Evolutionary conservation across 495 filamentous ascomycete species (phyloP).

Genomic region (Aspergillus diversus): DNA sequence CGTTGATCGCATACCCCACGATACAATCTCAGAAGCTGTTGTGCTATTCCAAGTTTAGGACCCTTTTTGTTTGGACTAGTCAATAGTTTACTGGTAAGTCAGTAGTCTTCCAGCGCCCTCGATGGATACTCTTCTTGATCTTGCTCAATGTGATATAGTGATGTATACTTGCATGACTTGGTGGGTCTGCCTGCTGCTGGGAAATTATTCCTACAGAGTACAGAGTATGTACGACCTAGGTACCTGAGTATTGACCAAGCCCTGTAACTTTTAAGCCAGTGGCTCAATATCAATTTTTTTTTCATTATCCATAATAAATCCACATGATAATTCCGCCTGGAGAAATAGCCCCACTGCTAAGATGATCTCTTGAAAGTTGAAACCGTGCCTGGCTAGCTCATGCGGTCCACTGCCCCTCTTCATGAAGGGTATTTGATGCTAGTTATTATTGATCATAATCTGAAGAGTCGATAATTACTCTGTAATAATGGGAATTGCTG

Average conservation of each 20-base stretch:
- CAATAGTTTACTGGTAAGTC: not conserved
- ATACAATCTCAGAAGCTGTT: not conserved
- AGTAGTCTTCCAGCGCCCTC: too few species aligned
- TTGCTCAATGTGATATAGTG: not conserved
- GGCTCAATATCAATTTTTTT: too few species aligned
- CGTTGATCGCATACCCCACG: not conserved
- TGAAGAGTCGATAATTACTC: not conserved
- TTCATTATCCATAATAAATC: not conserved
- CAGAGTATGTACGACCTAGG: too few species aligned
- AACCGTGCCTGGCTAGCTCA: conserved; percentile 10
- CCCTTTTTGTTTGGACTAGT: not conserved
- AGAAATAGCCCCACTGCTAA: conserved; percentile 5
- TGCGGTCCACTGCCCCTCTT: conserved; percentile 2
- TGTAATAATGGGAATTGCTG: not conserved
- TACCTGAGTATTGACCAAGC: not conserved
- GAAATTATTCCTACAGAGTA: conserved; percentile 3
- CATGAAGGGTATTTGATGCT: not conserved
- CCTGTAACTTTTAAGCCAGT: conserved; percentile 2
- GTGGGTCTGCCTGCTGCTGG: conserved; percentile 3
- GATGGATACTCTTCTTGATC: too few species aligned
- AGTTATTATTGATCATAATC: not conserved
- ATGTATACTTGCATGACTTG: not conserved
- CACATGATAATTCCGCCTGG: not conserved
- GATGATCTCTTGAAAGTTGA: conserved; percentile 11
- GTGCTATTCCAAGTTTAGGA: too few species aligned